Conservation (phyloP, 805 yeast genomes). For the Candida easanensis region DNA sequence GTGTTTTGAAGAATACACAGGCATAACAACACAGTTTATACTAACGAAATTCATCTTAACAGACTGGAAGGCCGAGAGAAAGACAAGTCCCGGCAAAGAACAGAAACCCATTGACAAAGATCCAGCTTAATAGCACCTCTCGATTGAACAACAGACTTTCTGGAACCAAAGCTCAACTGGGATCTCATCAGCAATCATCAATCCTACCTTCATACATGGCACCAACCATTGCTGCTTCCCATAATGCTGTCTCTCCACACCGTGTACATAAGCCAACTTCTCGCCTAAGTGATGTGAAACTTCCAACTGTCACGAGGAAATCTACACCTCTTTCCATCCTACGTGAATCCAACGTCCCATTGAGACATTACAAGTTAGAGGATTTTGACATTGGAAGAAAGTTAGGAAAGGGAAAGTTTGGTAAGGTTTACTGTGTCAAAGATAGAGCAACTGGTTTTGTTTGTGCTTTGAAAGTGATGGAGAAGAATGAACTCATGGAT, state of each 20-base stretch:
- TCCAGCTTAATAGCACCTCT: slow-evolving; percentile 20
- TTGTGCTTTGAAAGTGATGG: slow-evolving; percentile 91
- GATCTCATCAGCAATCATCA: neutral
- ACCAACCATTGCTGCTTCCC: slow-evolving; percentile 27
- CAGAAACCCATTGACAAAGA: slow-evolving; percentile 27
- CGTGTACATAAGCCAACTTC: slow-evolving; percentile 16
- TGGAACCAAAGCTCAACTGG: slow-evolving; percentile 11
- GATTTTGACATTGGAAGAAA: slow-evolving; percentile 87
- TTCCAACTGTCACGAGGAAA: slow-evolving; percentile 11
- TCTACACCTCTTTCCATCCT: slow-evolving; percentile 25
- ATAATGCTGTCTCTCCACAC: slow-evolving; percentile 23
- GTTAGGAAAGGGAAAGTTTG: slow-evolving; percentile 91
- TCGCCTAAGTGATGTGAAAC: slow-evolving; percentile 3
- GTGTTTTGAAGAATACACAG: slow-evolving; percentile 2
- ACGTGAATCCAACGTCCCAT: slow-evolving; percentile 26
- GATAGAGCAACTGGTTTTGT: slow-evolving; percentile 74
- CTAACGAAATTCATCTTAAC: neutral
- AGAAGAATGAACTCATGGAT: slow-evolving; percentile 70
- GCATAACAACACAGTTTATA: neutral
- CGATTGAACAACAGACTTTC: slow-evolving; percentile 17
- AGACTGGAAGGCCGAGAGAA: slow-evolving; percentile 14
- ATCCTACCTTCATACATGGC: slow-evolving; percentile 29
- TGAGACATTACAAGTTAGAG: slow-evolving; percentile 37
- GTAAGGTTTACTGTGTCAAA: slow-evolving; percentile 84
- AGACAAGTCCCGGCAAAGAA: slow-evolving; percentile 6